Base-by-base conservation (phyloP, 306 rosid species). In the Glycine tomentella region DNA sequence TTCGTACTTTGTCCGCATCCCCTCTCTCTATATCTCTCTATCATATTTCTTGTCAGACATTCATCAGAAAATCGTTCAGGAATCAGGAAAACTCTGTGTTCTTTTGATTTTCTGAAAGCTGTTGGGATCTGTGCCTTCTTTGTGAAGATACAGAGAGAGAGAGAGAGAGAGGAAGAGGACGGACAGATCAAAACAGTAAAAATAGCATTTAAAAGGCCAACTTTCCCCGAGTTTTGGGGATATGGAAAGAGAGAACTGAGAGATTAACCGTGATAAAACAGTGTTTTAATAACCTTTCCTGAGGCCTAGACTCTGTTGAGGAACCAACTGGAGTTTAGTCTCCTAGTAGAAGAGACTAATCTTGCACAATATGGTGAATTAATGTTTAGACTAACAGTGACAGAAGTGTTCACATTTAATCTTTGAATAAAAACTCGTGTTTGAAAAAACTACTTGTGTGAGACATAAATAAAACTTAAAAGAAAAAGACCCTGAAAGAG, bases 121-220 rank as follows among this genome's bases (percentile, higher is more conserved):
- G 87, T 89, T 86, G 93, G 97, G 98, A 94, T 94, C 94, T 71
- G 98, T 89, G 97, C 86, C 49, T 81, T 52, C 57, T 83, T 40
- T 81, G 75, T 76, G 89, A 88, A 84, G 87, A 76, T 78, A 80
- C 58, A 46, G 34, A 58, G 44, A 75, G 44, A 65, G 10, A 75
- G 44, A 65, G 16, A 71, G 49, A 76, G 74, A 55, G 66, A 44
- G 25, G 52, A 53, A 66, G 64, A 76, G 34, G 64, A 55, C 44
- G 13, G 52, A 52, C 70, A 64, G 61, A 79, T 46, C 64, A 65
- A 79, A 82, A 83, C 87, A 86, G 88, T 72, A 68, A 63, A n/a
- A 75, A 78, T 59, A 80, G 76, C 81, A 72, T 76, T 70, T 42
- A 84, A 90, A 80, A 88, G 66, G 36, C 84, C 42, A 73, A 80